Base-by-base conservation (phyloP, 495 filamentous ascomycete genomes). In the Aspergillus sclerotioniger region DNA sequence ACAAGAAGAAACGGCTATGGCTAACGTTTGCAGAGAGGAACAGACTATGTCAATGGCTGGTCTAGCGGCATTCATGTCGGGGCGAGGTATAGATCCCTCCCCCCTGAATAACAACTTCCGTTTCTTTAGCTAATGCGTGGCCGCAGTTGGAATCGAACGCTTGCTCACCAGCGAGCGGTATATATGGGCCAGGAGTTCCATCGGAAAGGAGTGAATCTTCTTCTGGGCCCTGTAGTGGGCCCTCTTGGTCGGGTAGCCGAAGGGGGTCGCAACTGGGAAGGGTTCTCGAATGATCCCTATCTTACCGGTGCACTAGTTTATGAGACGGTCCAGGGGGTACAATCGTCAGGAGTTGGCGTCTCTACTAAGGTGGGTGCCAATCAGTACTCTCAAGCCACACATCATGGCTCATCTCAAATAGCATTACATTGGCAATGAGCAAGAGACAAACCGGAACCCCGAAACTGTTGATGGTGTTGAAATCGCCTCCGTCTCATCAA, bases 211-310 rank as follows among this genome's bases (percentile, higher is more conserved):
- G 76, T 73, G 47, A 70, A 87, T 59, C 68, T 88, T 0, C 60
- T 75, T 1, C 75, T 88, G 0, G 84, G 84, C 0, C 86, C 85
- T 6, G 84, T 89, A 0, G 79, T 90, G 63, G 88, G 89, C 19
- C 87, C 87, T 8, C 61, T 90, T 8, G 92, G 92, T 13, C 76
- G 89, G n/a, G 79, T 90, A 63, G 89, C 89, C 0, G 83, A 82
- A 33, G 91, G 90, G 32, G 92, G 92, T 2, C 75, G 92, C 12
- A 94, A 91, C 63, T 96, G 91, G 91, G 91, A 96, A 73, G 89
- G 89, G 0, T 90, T 92, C 60, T 82, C 84, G 7, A 63, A 78
- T 0, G 90, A 93, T 70, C 90, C 89, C 0, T 89, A 90, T 19
- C 77, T 87, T 5, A 80, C 82, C 63, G 86, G 84, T 10, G 69